phyloP scores from a whole-genome alignment of 192 early-diverging fungal species.

The Backusella psychrophila region DNA sequence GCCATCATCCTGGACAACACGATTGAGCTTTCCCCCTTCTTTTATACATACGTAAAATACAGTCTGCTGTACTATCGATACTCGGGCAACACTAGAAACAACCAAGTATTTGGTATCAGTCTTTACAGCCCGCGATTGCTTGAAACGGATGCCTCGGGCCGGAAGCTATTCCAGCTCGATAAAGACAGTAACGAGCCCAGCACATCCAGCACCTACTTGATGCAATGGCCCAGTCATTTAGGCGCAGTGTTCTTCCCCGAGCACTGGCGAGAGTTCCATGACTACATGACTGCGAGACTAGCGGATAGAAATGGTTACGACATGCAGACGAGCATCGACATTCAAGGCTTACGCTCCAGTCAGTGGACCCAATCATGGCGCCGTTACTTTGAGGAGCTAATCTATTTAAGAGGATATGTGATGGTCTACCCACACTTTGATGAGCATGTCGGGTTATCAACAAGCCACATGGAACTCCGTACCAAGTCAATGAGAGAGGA shows the following conservation, averaged over 20 bases:
- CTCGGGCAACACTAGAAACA: not conserved
- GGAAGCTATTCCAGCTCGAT: constrained; percentile 41
- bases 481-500: constrained; percentile 39
- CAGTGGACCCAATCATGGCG: constrained; percentile 59
- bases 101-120: constrained; percentile 49
- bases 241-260: constrained; percentile 61
- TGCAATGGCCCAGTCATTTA: constrained; percentile 51
- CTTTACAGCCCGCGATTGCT: constrained; percentile 50
- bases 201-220: constrained; percentile 39
- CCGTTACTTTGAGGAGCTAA: constrained; percentile 55
- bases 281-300: constrained; percentile 49
- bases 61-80: constrained; percentile 53
- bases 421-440: constrained; percentile 59
- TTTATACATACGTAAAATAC: constrained; percentile 55
- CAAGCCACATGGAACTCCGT: constrained; percentile 50
- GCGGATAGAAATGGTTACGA: constrained; percentile 36
- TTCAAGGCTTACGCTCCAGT: constrained; percentile 48
- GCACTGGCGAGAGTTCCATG: constrained; percentile 60
- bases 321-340: constrained; percentile 40
- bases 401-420: constrained; percentile 56
- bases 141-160: constrained; percentile 43
- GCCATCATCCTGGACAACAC: constrained; percentile 53
- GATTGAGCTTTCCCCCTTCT: constrained; percentile 54
- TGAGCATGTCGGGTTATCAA: constrained; percentile 51
- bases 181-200: constrained; percentile 25